phyloP scores from a whole-genome alignment of 352 stramenopile species.

The Phytophthora litchii region DNA sequence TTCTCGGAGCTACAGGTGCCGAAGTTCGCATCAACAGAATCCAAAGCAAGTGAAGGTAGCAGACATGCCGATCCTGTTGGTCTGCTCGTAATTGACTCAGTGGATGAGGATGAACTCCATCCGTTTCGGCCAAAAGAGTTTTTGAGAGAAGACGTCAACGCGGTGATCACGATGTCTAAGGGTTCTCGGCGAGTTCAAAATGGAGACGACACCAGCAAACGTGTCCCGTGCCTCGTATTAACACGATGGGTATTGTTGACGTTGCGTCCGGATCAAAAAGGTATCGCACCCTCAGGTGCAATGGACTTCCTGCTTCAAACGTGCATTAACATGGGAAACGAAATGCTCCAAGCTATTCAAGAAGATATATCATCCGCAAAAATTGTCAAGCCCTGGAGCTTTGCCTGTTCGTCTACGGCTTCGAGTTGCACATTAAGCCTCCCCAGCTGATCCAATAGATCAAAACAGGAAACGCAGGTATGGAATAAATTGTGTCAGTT shows the following conservation, averaged over 20 bases:
- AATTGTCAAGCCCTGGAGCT: constrained; percentile 4
- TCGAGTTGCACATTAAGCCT: background rate
- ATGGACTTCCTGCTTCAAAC: constrained; percentile 30
- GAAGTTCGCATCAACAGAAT: background rate
- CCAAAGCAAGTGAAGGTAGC: constrained; percentile 1
- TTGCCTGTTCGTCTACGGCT: background rate
- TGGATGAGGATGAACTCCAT: constrained; percentile 45
- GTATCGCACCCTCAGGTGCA: constrained; percentile 8
- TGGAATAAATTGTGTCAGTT: background rate
- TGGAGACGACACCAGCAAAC: constrained; percentile 5
- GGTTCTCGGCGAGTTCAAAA: constrained; percentile 10
- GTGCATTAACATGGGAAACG: constrained; percentile 30
- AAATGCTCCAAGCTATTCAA: constrained; percentile 33
- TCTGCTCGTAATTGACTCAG: constrained; percentile 36
- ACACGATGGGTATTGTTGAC: constrained; percentile 39
- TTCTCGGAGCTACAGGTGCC: constrained; percentile 35
- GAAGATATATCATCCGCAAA: constrained; percentile 2
- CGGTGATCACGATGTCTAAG: constrained; percentile 23
- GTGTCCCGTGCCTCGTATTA: constrained; percentile 31
- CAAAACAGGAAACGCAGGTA: constrained; percentile 4
- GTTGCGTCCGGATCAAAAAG: constrained; percentile 25
- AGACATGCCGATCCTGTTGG: constrained; percentile 13
- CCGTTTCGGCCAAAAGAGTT: constrained; percentile 32
- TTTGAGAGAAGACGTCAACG: constrained; percentile 36
- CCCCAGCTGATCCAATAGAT: background rate